These are phyloP conservation scores for Dioscorea zingiberensis DNA, from an alignment of 106 monocot species.

Conservation along the genomic window DNA sequence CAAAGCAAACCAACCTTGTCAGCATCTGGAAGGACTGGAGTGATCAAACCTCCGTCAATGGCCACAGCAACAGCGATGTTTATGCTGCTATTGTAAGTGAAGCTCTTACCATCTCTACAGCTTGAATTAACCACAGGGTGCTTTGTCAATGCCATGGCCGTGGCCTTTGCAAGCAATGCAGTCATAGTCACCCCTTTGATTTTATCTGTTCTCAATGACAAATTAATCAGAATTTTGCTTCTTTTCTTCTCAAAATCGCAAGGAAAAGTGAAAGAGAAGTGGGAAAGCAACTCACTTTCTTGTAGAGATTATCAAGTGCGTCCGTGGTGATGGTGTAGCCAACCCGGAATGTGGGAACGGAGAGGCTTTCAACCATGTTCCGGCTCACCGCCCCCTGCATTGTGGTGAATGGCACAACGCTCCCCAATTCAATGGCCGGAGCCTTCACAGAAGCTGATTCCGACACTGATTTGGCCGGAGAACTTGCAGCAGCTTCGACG, in stretches of 20 bases:
- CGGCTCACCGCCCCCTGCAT: conserved; percentile 89
- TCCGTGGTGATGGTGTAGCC: conserved; percentile 84
- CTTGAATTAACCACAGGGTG: conserved; percentile 87
- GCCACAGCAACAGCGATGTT: conserved; percentile 95
- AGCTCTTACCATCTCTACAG: conserved; percentile 93
- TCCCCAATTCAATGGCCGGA: conserved; percentile 43
- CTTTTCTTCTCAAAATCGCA: too few relatives aligned
- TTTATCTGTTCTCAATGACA: conserved; percentile 52
- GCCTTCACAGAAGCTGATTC: conserved; percentile 1
- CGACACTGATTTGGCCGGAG: not conserved
- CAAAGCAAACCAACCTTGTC: conserved; percentile 43
- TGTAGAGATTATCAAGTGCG: conserved; percentile 79
- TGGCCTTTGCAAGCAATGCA: conserved; percentile 81
- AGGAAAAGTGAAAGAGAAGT: too few relatives aligned
- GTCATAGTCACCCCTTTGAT: conserved; percentile 93
- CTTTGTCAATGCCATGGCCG: conserved; percentile 69
- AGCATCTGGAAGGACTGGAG: conserved; percentile 83
- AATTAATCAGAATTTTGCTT: not conserved
- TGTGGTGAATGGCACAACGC: conserved; percentile 64
- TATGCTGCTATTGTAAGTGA: conserved; percentile 81
- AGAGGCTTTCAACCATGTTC: conserved; percentile 89
- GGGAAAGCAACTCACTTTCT: conserved; percentile 48
- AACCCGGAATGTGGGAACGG: conserved; percentile 83
- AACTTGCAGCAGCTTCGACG: conserved; percentile 49
- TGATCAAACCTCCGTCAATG: conserved; percentile 88